Base-by-base conservation (phyloP, 768 basidiomycete genomes). In the Xerocomus spinulosus region DNA sequence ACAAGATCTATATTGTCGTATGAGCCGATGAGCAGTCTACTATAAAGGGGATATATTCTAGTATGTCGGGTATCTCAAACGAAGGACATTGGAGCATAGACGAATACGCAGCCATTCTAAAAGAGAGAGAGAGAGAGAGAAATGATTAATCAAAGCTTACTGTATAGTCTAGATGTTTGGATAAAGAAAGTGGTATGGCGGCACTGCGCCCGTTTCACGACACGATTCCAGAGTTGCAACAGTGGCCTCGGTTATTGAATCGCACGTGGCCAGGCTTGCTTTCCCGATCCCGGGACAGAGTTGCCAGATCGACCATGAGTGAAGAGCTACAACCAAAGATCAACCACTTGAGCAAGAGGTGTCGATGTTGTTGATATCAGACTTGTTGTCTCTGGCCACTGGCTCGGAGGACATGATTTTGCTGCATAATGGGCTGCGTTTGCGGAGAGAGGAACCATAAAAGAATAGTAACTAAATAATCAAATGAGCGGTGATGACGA, bases 401-500 rank as follows among this genome's bases (percentile, higher is more conserved):
- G 61, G 24, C 15, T 49, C 39, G 7, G 23, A 5, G 25, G 35
- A 29, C 28, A 34, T 46, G 36, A 64, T 20, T 48, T 48, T 35
- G 38, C 49, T 56, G 48, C 61, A 62, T 21, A 61, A 40, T 24
- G 14, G 33, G 20, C 57, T 67, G 15, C 49, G 60, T 33, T 55
- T 48, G 20, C 69, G 60, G 35, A 67, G 63, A 20, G 48, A 43
- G 23, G 58, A 48, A 12, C 67, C 68, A 37, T 58, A 68, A n/a
- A 62, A 59, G 28, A 68, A 63, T 13, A 69, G 52, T 35, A 66
- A 24, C 62, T 63, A 35, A n/a, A 14, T 26, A 14, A 20, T 40
- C 9, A 25, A 17, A 26, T 45, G 37, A 51, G 40, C 12, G 23
- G 13, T 12, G 21, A 10, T 32, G 8, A n/a, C 10, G 9, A 17